Evolutionary conservation across 2,329 filamentous ascomycete species (phyloP).

Genomic region (Waltergamsia citrina): DNA sequence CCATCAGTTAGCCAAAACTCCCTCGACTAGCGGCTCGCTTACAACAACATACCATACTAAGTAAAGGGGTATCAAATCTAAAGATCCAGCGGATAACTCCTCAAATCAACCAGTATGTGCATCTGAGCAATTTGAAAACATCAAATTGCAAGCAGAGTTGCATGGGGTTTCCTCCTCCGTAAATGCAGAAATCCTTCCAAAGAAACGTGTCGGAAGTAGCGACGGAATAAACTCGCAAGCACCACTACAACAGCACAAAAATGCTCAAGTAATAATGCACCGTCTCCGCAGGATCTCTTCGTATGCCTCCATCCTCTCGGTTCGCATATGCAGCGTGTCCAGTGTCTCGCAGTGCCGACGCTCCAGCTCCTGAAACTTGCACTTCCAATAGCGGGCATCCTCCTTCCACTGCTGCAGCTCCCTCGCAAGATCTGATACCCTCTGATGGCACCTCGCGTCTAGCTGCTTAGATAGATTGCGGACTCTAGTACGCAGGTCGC

Average conservation of each 20-base stretch:
- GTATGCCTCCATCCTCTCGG: slow-evolving; percentile 6
- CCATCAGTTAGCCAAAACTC: too few species aligned
- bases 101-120: too few species aligned
- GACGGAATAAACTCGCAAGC: background rate
- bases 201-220: background rate
- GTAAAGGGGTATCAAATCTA: too few species aligned
- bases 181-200: too few species aligned
- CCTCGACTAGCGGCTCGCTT: too few species aligned
- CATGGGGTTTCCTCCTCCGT: too few species aligned
- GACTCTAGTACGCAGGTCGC: slow-evolving; percentile 13
- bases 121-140: too few species aligned
- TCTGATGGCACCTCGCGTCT: slow-evolving; percentile 10
- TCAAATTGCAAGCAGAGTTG: too few species aligned
- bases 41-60: too few species aligned
- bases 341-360: slow-evolving; percentile 7
- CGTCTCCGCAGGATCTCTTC: slow-evolving; percentile 5
- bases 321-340: slow-evolving; percentile 4
- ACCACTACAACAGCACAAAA: too few species aligned
- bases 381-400: slow-evolving; percentile 7
- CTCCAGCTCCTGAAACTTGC: slow-evolving; percentile 6
- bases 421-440: slow-evolving; percentile 11
- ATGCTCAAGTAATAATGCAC: background rate
- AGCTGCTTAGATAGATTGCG: slow-evolving; percentile 14
- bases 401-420: slow-evolving; percentile 11
- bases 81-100: too few species aligned